phyloP scores from a whole-genome alignment of 495 filamentous ascomycete genomes.

The Xylaria flabelliformis region DNA sequence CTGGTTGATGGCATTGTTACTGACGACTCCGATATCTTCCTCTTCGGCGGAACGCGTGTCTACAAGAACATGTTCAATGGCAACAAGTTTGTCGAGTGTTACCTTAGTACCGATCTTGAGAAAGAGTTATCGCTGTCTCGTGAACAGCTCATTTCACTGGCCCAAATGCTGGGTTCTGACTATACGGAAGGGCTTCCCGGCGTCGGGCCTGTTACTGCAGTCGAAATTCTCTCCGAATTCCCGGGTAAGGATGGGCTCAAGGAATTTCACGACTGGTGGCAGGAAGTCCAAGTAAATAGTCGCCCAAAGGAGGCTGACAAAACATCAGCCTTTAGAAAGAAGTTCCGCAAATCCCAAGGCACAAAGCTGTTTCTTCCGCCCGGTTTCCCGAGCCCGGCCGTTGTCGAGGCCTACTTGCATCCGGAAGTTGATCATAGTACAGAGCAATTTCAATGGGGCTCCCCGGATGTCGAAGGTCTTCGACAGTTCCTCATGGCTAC shows the following conservation, averaged over 20 bases:
- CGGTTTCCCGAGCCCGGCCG: slow-evolving; percentile 74
- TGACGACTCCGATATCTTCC: slow-evolving; percentile 95
- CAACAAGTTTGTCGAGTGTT: slow-evolving; percentile 97
- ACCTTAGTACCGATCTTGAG: slow-evolving; percentile 84
- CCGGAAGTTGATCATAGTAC: slow-evolving; percentile 84
- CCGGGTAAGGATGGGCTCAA: slow-evolving; percentile 56
- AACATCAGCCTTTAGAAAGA: slow-evolving; percentile 71
- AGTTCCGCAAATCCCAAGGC: slow-evolving; percentile 74
- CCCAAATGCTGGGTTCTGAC: slow-evolving; percentile 88
- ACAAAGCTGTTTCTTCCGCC: slow-evolving; percentile 85
- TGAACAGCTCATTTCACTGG: slow-evolving; percentile 81
- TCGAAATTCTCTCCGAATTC: slow-evolving; percentile 95
- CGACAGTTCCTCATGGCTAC: slow-evolving; percentile 89
- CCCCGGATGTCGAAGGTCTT: slow-evolving; percentile 87
- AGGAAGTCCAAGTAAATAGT: slow-evolving; percentile 67
- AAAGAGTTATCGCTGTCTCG: slow-evolving; percentile 86
- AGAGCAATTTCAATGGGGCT: slow-evolving; percentile 89
- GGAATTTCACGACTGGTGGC: slow-evolving; percentile 88
- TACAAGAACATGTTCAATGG: slow-evolving; percentile 99
- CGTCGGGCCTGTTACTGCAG: slow-evolving; percentile 89
- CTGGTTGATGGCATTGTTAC: slow-evolving; percentile 98
- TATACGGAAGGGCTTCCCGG: slow-evolving; percentile 92
- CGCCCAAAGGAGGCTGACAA: slow-evolving; percentile 60
- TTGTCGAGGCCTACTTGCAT: slow-evolving; percentile 80
- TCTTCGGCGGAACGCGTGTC: slow-evolving; percentile 93